Evolutionary conservation across 495 filamentous ascomycete species (phyloP).

Genomic region (Penicillium flavigenum): DNA sequence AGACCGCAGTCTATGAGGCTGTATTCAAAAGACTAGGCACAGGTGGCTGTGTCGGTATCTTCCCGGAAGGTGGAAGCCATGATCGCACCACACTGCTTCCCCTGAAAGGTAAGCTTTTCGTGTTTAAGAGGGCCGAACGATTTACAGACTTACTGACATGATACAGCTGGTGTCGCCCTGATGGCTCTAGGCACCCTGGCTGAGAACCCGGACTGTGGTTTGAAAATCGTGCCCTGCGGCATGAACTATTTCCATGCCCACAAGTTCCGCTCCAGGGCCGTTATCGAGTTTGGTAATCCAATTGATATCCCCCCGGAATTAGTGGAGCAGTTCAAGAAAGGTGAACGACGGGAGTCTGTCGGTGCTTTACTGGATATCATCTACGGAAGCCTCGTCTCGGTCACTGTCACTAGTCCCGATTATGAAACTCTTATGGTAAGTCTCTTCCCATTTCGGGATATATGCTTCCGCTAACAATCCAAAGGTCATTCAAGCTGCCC

Average conservation of each 20-base stretch:
- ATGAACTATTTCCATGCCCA: slow-evolving; percentile 99
- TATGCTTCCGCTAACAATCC: slow-evolving; percentile 32
- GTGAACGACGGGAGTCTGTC: slow-evolving; percentile 81
- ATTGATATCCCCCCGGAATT: slow-evolving; percentile 78
- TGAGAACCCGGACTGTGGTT: slow-evolving; percentile 81
- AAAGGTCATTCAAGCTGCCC: slow-evolving; percentile 85
- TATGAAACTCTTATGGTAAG: slow-evolving; percentile 94
- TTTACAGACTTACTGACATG: slow-evolving; percentile 6
- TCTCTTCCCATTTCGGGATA: neutral
- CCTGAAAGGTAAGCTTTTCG: slow-evolving; percentile 64
- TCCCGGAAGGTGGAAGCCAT: slow-evolving; percentile 96
- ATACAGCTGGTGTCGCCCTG: slow-evolving; percentile 86
- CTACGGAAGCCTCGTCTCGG: slow-evolving; percentile 77
- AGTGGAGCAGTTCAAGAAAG: slow-evolving; percentile 79
- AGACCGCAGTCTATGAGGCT: slow-evolving; percentile 87
- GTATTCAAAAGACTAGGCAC: slow-evolving; percentile 78
- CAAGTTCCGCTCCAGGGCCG: slow-evolving; percentile 95
- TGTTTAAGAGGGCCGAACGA: neutral
- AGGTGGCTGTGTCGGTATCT: slow-evolving; percentile 93
- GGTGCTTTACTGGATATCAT: slow-evolving; percentile 79
- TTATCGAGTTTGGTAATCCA: slow-evolving; percentile 91
- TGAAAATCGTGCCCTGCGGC: slow-evolving; percentile 98
- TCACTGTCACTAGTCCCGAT: slow-evolving; percentile 91
- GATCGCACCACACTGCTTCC: slow-evolving; percentile 92
- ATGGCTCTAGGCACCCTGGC: slow-evolving; percentile 95